phyloP scores from a whole-genome alignment of 2,329 filamentous ascomycete genomes.

The Aureobasidium sp. region DNA sequence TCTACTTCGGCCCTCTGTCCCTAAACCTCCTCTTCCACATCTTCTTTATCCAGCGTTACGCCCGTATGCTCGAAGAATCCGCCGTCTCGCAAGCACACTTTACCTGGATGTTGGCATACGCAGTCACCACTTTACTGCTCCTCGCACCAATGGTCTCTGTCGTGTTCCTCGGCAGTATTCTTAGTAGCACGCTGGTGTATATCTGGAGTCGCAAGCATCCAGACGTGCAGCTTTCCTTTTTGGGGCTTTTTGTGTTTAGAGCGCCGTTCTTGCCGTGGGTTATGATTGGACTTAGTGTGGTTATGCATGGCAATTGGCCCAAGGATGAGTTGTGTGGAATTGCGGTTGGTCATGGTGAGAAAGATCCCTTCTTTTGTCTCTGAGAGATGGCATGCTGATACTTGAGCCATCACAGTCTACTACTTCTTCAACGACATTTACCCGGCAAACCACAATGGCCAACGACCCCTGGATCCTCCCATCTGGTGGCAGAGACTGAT shows the following conservation, averaged over 20 bases:
- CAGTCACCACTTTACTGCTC: slow-evolving; percentile 67
- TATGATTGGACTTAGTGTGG: slow-evolving; percentile 79
- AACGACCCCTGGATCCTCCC: slow-evolving; percentile 80
- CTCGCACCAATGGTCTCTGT: slow-evolving; percentile 84
- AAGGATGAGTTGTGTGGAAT: slow-evolving; percentile 97
- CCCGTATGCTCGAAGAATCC: slow-evolving; percentile 87
- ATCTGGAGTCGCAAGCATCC: slow-evolving; percentile 97
- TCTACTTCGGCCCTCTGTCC: slow-evolving; percentile 92
- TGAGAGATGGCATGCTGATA: neutral
- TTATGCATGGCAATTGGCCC: slow-evolving; percentile 82
- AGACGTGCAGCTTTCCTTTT: slow-evolving; percentile 69
- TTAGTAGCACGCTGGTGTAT: slow-evolving; percentile 90
- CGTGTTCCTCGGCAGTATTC: slow-evolving; percentile 86
- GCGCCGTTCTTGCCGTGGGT: slow-evolving; percentile 97
- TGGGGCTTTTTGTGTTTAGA: slow-evolving; percentile 83
- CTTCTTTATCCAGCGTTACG: slow-evolving; percentile 96
- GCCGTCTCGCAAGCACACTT: slow-evolving; percentile 92
- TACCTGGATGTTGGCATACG: slow-evolving; percentile 90
- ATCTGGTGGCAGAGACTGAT: slow-evolving; percentile 73
- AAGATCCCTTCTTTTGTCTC: neutral
- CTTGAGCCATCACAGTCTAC: slow-evolving; percentile 51
- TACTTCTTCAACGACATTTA: slow-evolving; percentile 99
- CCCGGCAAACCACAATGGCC: slow-evolving; percentile 77
- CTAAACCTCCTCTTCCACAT: slow-evolving; percentile 95
- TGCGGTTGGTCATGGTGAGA: slow-evolving; percentile 68